Evolutionary conservation across 805 yeast species (phyloP), one percentile per base, ranked within the genome.

Genomic region (Sungouiella thailandica): DNA sequence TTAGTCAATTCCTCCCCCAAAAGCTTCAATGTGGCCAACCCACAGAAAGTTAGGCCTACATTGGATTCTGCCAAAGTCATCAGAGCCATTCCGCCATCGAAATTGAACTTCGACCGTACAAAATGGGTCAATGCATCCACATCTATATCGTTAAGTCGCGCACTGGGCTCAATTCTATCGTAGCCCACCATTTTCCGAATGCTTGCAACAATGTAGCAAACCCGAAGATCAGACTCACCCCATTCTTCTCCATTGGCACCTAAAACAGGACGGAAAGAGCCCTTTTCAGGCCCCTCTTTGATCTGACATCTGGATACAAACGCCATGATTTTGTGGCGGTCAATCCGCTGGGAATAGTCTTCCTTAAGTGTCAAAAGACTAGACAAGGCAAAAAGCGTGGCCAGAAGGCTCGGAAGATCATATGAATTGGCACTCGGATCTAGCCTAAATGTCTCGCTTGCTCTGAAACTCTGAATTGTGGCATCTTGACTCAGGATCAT

Each of bases 31-130:
- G 83, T 56, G 0, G 83, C 82, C 16, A 89, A 47, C 0, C 84
- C 96, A 59, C 97, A 89, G 50, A 77, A 90, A 0, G 95, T 83
- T 39, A 83, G 68, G 0, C 97, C 98, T 6, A 87, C 79, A 58
- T 90, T 97, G 2, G 88, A 67, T 55, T 90, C 98, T 10, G 65
- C 58, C 24, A 52, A 50, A 4, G 61, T 55, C 6, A 40, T 28
- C 16, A 72, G 70, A 4, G 89, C 83, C 29, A 85, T 57, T 0
- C 96, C 97, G 2, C 97, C 97, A 47, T 73, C 78, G 44, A 57
- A 69, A 35, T 50, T 54, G 17, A 58, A 37, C 25, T 63, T 37
- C 6, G 30, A 35, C 3, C 51, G 25, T 5, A 67, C 44, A 50
- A 67, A 78, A 0, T 39, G 36, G 3, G 52, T 51, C 19, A 83